phyloP scores from a whole-genome alignment of 345 rosid genomes.

The Combretum micranthum region DNA sequence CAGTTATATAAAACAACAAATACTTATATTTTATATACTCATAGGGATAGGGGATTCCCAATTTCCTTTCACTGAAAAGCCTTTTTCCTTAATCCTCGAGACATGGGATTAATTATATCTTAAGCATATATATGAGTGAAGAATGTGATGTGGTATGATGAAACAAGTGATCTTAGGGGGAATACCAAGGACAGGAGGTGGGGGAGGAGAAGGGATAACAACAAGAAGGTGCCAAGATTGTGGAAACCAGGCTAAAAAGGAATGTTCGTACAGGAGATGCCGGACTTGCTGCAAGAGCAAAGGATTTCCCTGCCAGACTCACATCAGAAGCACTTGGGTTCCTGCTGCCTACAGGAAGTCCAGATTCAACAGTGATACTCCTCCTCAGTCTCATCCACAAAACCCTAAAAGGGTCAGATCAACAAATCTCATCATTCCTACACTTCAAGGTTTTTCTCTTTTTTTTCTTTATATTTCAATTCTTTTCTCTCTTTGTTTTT shows the following conservation, averaged over 20 bases:
- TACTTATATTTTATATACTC: too few relatives aligned
- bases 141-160: slow-evolving; percentile 5
- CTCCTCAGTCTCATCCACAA: slow-evolving; percentile 15
- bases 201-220: slow-evolving; percentile 11
- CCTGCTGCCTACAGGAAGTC: slow-evolving; percentile 17
- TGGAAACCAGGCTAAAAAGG: slow-evolving; percentile 30
- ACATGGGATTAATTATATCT: too few relatives aligned
- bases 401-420: slow-evolving; percentile 36
- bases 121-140: not conserved
- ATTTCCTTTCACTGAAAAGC: too few relatives aligned
- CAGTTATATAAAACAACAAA: too few relatives aligned
- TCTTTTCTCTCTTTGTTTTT: too few relatives aligned
- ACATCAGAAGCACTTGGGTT: slow-evolving; percentile 29
- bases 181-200: slow-evolving; percentile 7
- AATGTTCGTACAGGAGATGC: slow-evolving; percentile 23
- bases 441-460: slow-evolving; percentile 1
- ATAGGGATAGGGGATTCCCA: too few relatives aligned
- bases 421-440: slow-evolving; percentile 20
- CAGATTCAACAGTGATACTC: slow-evolving; percentile 16
- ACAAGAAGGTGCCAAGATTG: slow-evolving; percentile 31
- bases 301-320: slow-evolving; percentile 23
- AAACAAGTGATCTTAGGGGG: slow-evolving; percentile 6
- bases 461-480: too few relatives aligned
- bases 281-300: slow-evolving; percentile 26
- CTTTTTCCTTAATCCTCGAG: not conserved